Base-by-base conservation (phyloP, 2,329 filamentous ascomycete species). In the Metarhizium humberi region DNA sequence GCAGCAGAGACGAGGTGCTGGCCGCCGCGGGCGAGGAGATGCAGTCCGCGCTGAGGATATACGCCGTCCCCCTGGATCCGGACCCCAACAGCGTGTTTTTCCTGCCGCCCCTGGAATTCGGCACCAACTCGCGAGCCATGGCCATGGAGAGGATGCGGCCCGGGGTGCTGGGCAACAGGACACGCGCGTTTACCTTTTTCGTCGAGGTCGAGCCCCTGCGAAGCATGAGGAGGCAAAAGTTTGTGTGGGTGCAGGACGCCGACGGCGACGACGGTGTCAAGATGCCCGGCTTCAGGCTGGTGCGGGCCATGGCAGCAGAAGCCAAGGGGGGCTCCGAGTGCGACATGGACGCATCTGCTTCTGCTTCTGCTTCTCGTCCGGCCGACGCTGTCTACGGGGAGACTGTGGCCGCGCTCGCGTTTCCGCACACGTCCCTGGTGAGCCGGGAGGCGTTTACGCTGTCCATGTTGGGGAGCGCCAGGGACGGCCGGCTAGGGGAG, bases 101-200 rank as follows among this genome's bases (percentile, higher is more conserved):
- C 51, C 20, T 52, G 25, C 51, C 51, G 18, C 51, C 51, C 6
- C 14, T 52, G 20, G 51, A 32, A 16, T 32, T 52, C n/a, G 51
- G 51, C 40, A 52, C 51, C 40, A 52, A 52, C 40, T 52, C 51
- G 40, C 29, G 51, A 36, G 51, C 51, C 38, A 52, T 52, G 51
- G 3, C 25, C 6, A 52, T 52, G 51, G 51, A 52, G n/a, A 45
- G 36, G n/a, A 52, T 52, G 51, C n/a, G 40, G 4, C 20, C 20
- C 36, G 25, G 34, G 6, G 18, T 42, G 4, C 10, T 11, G 2
- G 38, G 25, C 40, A 3, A 7, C n/a, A 4, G 10, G 6, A 7
- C 30, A 11, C 36, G 6, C 40, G 32, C 51, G 10, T 52, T 52
- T 30, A 52, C 51, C 25, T 52, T 52, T 18, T 52, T 52, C 40